These are phyloP conservation scores for Hibiscus tridactylites DNA, from an alignment of 345 rosid genomes.

Conservation along the genomic window DNA sequence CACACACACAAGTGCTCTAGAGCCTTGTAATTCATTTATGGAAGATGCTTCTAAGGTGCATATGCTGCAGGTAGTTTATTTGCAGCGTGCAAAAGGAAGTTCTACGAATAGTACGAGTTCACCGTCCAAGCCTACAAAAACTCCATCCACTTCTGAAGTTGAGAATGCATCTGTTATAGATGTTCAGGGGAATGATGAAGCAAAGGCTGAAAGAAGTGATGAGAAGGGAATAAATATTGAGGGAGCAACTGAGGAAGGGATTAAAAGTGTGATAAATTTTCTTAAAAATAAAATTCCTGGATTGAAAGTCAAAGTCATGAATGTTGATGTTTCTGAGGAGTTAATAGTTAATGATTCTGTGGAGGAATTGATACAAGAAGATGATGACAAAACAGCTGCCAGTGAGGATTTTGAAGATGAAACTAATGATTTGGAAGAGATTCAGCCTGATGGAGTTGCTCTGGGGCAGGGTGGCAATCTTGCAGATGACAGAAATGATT, in stretches of 20 bases:
- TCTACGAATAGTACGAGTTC: slow-evolving; percentile 30
- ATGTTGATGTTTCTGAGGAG: slow-evolving; percentile 46
- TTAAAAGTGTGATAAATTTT: slow-evolving; percentile 81
- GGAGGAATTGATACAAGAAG: slow-evolving; percentile 55
- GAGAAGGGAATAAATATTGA: slow-evolving; percentile 59
- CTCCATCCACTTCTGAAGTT: slow-evolving; percentile 32
- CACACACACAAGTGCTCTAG: neutral
- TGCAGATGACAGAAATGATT: slow-evolving; percentile 46
- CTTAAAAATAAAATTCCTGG: slow-evolving; percentile 95
- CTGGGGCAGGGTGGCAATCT: slow-evolving; percentile 30
- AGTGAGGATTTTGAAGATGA: slow-evolving; percentile 52
- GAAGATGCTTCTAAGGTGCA: slow-evolving; percentile 4
- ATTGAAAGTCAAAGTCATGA: slow-evolving; percentile 70
- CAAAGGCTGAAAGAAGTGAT: slow-evolving; percentile 48
- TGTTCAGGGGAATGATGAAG: slow-evolving; percentile 59
- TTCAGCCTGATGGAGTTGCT: slow-evolving; percentile 45
- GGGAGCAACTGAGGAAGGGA: slow-evolving; percentile 85
- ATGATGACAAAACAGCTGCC: slow-evolving; percentile 44
- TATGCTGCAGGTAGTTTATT: slow-evolving; percentile 61
- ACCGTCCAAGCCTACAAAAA: slow-evolving; percentile 37
- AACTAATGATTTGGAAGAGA: slow-evolving; percentile 45
- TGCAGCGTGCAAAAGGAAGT: slow-evolving; percentile 55
- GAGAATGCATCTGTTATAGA: slow-evolving; percentile 42
- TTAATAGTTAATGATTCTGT: slow-evolving; percentile 42
- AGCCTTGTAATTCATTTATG: neutral